These are phyloP conservation scores for Excoecaria cochinchinensis DNA, from an alignment of 345 rosid genomes.

Conservation along the genomic window DNA sequence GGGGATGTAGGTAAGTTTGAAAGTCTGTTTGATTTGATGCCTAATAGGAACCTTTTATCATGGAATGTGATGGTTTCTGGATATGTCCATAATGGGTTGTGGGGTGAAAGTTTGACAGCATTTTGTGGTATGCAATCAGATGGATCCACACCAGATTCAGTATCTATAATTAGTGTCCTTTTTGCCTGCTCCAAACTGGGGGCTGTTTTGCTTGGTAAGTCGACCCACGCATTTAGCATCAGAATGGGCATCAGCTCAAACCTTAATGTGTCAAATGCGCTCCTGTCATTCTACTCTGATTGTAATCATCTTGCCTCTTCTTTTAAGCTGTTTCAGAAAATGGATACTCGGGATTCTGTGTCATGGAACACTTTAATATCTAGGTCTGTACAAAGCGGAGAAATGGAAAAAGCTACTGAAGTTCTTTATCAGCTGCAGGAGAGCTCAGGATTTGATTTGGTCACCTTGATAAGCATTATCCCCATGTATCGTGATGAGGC, in stretches of 20 bases:
- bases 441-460: slow-evolving; percentile 16
- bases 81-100: slow-evolving; percentile 16
- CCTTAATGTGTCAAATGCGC: slow-evolving; percentile 39
- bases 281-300: slow-evolving; percentile 40
- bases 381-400: slow-evolving; percentile 34
- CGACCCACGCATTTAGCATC: slow-evolving; percentile 44
- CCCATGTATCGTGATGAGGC: slow-evolving; percentile 18
- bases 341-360: slow-evolving; percentile 28
- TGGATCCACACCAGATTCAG: slow-evolving; percentile 38
- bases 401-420: slow-evolving; percentile 20
- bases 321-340: slow-evolving; percentile 35
- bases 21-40: slow-evolving; percentile 16
- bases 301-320: slow-evolving; percentile 23
- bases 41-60: slow-evolving; percentile 17
- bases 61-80: slow-evolving; percentile 31
- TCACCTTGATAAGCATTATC: slow-evolving; percentile 38
- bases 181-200: slow-evolving; percentile 43
- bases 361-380: slow-evolving; percentile 50
- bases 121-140: slow-evolving; percentile 39
- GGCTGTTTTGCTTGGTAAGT: slow-evolving; percentile 35
- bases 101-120: slow-evolving; percentile 35
- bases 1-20: slow-evolving; percentile 15
- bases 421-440: slow-evolving; percentile 24
- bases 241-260: slow-evolving; percentile 35
- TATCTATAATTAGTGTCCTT: slow-evolving; percentile 32